Conservation (phyloP, 306 rosid species). For the Lathyrus tuberosus region DNA sequence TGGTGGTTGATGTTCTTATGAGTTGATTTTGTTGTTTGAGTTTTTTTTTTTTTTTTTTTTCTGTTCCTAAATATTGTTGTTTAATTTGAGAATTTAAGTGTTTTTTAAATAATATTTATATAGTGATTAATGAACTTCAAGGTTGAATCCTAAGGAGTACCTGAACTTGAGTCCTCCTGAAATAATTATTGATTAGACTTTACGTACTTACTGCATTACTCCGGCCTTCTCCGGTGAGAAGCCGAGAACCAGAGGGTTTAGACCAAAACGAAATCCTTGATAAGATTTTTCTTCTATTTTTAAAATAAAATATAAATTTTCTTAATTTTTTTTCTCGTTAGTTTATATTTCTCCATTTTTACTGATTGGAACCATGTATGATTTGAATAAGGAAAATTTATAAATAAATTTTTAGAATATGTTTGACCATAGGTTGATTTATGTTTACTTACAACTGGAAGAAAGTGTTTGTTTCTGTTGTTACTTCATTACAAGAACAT, state of each 20-base stretch:
- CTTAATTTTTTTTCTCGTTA: neutral
- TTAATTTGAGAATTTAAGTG: conserved; percentile 32
- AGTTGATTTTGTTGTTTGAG: conserved; percentile 35
- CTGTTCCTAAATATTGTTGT: conserved; percentile 18
- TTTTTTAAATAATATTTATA: conserved; percentile 12
- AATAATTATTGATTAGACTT: neutral
- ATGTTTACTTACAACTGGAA: neutral
- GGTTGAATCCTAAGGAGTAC: neutral
- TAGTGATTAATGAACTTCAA: neutral
- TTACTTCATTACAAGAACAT: conserved; percentile 29
- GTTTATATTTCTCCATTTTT: conserved; percentile 19
- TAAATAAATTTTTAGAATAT: neutral
- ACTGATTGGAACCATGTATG: conserved; percentile 9
- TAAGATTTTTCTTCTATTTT: neutral
- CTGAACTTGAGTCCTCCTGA: neutral
- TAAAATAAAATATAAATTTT: neutral
- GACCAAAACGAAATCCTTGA: too few relatives aligned
- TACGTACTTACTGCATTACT: neutral
- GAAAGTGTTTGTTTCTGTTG: conserved; percentile 2
- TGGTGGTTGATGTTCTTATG: neutral
- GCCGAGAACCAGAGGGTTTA: too few relatives aligned
- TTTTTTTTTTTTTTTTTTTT: conserved; percentile 6
- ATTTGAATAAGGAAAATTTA: conserved; percentile 13
- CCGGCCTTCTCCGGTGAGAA: too few relatives aligned
- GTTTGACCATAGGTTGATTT: neutral